Base-by-base conservation (phyloP, 2,329 filamentous ascomycete genomes). In the Cryoendolithus antarcticus region DNA sequence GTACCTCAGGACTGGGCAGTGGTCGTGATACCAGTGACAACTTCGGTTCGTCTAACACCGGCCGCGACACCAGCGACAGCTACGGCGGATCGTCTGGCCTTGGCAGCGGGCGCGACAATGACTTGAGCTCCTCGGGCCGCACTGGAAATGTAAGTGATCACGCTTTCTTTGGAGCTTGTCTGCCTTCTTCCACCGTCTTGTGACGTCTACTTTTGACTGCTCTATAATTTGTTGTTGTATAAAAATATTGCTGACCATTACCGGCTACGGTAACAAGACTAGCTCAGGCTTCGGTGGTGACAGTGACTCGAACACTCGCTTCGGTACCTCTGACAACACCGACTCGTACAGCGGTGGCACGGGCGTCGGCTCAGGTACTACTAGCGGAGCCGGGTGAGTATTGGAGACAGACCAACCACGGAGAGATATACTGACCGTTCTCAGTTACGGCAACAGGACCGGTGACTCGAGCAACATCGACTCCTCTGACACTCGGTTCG, bases 401-500 rank as follows among this genome's bases (percentile, higher is more conserved):
- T 32, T 28, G 10, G 34, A 21, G 37, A 33, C 28, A 39, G 30
- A 19, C 10, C 21, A 29, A 37, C 11, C 35, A 37, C 35, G 7
- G n/a, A 19, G 15, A 19, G 15, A 19, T 5, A 19, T 27, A 27
- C 24, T 27, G 24, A 27, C 24, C 6, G 24, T 27, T 27, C 24
- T 27, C 24, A 27, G 24, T 27, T 59, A 60, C 40, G 61, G 60
- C 34, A 63, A 62, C 46, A 62, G 62, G 43, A 27, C 24, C 6
- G 24, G 24, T 27, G 24, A 27, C 24, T 27, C 24, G 24, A 27
- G 24, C 24, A 19, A 19, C 15, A 19, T 19, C 15, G 15, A 19
- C 15, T 19, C 15, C 15, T 19, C 15, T 19, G 24, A 27, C 24
- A 27, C 24, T 27, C 38, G 24, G 9, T 27, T 27, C 24, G 24